Evolutionary conservation across 768 basidiomycete genomes (phyloP), one percentile per base, ranked within the genome.

Genomic region (Serendipita sp.): DNA sequence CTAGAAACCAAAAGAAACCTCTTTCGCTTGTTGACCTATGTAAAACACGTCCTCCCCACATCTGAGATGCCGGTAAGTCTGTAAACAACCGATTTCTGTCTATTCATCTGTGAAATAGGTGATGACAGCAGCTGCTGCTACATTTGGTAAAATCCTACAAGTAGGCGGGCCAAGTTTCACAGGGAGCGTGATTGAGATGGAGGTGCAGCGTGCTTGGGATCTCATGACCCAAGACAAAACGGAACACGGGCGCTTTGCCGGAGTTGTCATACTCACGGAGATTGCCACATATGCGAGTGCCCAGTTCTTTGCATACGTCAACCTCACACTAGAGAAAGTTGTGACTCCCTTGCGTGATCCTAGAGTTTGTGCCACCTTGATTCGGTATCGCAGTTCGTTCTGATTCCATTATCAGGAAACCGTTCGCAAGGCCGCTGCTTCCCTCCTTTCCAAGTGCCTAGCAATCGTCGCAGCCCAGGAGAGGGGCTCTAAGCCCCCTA

Each of bases 41-140:
- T 96, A 74, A 91, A 92, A 71, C 84, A 88, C 45, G 81, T 95
- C n/a, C 80, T 96, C 18, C 91, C 91, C 3, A 90, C 90, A 70
- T 81, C 85, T 62, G 95, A 97, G 31, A 33, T 60, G 27, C 55
- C 55, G n/a, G 55, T 60, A 37, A 16, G 55, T 27, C 2, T n/a
- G n/a, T 52, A 52, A 16, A 52, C n/a, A 31, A 31, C 6, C 48
- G 16, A 18, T 52, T 23, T 1, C 40, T 40, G 40, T 40, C 40
- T 6, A 40, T 16, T 23, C 16, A 31, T 52, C 8, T 10, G 8
- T 34, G 72, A 83, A 91, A 70, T 87, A 88, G 72, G 84, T 99
- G 71, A 97, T 97, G 93, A 80, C 93, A 40, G 83, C 87, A 6
- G 91, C 92, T 0, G 91, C 93, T n/a, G 89, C 92, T 72, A 91